phyloP scores from a whole-genome alignment of 345 rosid species.

The Lagerstroemia speciosa region DNA sequence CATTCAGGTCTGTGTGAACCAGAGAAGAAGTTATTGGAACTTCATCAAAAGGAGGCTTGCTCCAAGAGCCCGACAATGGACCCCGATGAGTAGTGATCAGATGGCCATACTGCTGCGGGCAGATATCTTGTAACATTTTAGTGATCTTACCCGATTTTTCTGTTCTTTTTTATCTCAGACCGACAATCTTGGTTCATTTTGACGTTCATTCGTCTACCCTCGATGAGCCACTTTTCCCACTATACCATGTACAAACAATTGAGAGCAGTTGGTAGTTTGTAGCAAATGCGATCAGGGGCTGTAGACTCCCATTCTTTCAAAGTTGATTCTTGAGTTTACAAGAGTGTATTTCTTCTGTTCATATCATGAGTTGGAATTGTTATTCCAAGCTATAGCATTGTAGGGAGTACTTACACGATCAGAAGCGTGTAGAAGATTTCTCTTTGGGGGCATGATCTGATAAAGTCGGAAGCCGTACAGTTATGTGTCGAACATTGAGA shows the following conservation, averaged over 20 bases:
- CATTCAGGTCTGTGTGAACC: conserved; percentile 77
- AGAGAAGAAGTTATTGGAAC: conserved; percentile 62
- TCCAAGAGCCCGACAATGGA: conserved; percentile 66
- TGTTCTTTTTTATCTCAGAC: neutral
- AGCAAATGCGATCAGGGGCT: neutral
- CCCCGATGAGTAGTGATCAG: conserved; percentile 39
- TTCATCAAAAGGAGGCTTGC: conserved; percentile 70
- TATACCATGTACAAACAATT: neutral
- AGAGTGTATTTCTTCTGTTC: neutral
- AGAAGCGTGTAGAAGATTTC: no score
- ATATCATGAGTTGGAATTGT: no score
- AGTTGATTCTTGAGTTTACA: neutral
- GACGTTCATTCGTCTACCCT: neutral
- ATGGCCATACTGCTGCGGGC: neutral
- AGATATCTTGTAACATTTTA: conserved; percentile 1
- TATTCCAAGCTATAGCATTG: no score
- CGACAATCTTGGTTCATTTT: neutral
- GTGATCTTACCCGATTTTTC: neutral
- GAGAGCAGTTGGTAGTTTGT: neutral
- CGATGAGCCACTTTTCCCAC: neutral
- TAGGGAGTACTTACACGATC: no score
- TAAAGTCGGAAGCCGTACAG: no score
- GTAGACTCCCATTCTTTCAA: neutral
- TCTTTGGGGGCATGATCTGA: no score
- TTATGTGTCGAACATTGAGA: no score